These are phyloP conservation scores for Hypoxylon sp. DNA, from an alignment of 2,329 filamentous ascomycete genomes.

Conservation along the genomic window DNA sequence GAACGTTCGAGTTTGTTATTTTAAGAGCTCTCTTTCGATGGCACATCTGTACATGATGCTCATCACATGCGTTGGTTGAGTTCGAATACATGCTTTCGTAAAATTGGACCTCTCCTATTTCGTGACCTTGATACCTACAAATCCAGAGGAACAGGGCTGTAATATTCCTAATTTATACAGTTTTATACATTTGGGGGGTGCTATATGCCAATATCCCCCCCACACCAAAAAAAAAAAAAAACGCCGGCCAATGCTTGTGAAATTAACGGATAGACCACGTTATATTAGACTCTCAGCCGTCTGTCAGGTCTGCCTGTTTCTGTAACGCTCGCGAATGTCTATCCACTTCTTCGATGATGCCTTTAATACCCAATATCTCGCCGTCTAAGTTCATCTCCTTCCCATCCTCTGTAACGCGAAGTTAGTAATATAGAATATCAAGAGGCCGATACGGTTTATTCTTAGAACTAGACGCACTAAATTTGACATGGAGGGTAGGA, in stretches of 20 bases:
- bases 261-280: slow-evolving; percentile 23
- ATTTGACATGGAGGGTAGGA: slow-evolving; percentile 82
- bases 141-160: neutral
- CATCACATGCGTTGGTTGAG: slow-evolving; percentile 29
- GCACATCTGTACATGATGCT: slow-evolving; percentile 28
- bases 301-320: slow-evolving; percentile 83
- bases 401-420: slow-evolving; percentile 79
- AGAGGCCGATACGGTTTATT: neutral
- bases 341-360: slow-evolving; percentile 89
- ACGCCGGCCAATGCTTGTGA: slow-evolving; percentile 49
- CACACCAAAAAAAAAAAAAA: too few relatives aligned
- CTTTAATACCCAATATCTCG: slow-evolving; percentile 85
- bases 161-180: neutral
- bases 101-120: slow-evolving; percentile 2
- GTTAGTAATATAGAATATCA: slow-evolving; percentile 44
- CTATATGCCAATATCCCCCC: slow-evolving; percentile 29
- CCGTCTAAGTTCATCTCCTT: slow-evolving; percentile 89
- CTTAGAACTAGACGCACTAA: slow-evolving; percentile 73
- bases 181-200: neutral
- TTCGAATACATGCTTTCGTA: slow-evolving; percentile 27
- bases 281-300: slow-evolving; percentile 50
- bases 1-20: slow-evolving; percentile 29
- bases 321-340: slow-evolving; percentile 87
- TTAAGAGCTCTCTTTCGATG: slow-evolving; percentile 48
- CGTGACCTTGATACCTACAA: slow-evolving; percentile 7